Percentiles rank a stretch among this genome's conserved stretches.
Evolutionary conservation across 2,329 filamentous ascomycete species (phyloP).

Genomic region (Alternaria infectoria): DNA sequence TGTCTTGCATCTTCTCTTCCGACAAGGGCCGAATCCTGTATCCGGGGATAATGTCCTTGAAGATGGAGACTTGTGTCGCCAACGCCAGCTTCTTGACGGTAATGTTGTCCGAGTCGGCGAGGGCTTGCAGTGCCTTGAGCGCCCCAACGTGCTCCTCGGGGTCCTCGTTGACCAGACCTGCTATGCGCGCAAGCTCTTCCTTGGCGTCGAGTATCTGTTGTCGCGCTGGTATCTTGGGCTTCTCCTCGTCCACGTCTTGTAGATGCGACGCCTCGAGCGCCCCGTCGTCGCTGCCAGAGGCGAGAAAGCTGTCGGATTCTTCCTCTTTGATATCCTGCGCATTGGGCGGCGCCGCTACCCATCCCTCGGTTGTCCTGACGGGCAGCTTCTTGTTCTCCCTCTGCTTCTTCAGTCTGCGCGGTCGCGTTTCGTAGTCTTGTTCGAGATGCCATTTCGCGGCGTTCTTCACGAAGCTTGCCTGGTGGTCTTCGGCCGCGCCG

Average conservation of each 20-base stretch:
- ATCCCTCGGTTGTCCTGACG: conserved; percentile 83
- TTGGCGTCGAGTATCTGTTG: conserved; percentile 87
- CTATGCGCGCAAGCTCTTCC: conserved; percentile 87
- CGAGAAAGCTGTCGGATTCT: conserved; percentile 69
- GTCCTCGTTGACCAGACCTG: conserved; percentile 82
- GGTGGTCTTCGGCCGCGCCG: conserved; percentile 27
- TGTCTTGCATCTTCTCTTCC: conserved; percentile 76
- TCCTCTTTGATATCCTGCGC: conserved; percentile 57
- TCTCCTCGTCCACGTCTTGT: conserved; percentile 54
- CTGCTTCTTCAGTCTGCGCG: conserved; percentile 75
- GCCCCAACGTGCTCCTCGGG: conserved; percentile 87
- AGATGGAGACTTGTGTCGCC: conserved; percentile 85
- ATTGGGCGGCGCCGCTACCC: conserved; percentile 63
- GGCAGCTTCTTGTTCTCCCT: conserved; percentile 78
- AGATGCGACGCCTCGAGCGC: conserved; percentile 54
- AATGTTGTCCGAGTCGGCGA: conserved; percentile 71
- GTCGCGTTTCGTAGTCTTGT: conserved; percentile 84
- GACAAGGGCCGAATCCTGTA: conserved; percentile 87
- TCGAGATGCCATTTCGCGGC: conserved; percentile 89
- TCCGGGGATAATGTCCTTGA: conserved; percentile 94
- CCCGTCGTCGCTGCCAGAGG: conserved; percentile 60
- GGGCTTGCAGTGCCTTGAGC: conserved; percentile 77
- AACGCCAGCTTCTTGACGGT: conserved; percentile 86
- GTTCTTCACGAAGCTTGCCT: conserved; percentile 70
- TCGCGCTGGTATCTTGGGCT: conserved; percentile 72